Evolutionary conservation across 257 asterid species (phyloP).

Genomic region (Penstemon newberryi): DNA sequence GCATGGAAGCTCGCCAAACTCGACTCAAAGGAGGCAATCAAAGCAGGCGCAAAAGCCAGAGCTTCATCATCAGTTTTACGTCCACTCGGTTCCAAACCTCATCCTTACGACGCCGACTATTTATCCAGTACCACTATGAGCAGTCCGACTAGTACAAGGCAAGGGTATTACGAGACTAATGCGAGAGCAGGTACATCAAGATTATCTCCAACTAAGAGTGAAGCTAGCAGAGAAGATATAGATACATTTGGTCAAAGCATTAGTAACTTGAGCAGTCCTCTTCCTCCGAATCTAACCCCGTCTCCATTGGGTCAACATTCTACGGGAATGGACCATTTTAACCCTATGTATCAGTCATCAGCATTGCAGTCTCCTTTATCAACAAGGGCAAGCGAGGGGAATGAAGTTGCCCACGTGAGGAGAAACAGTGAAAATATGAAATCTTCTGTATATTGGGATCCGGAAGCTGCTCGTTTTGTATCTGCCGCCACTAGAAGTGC

Average conservation of each 20-base stretch:
- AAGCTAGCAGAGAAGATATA: constrained; percentile 72
- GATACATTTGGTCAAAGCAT: constrained; percentile 68
- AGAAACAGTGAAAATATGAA: constrained; percentile 46
- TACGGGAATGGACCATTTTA: constrained; percentile 57
- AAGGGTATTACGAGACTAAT: constrained; percentile 51
- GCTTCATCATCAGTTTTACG: constrained; percentile 92
- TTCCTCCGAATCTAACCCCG: constrained; percentile 51
- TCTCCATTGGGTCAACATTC: constrained; percentile 48
- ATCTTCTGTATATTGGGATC: constrained; percentile 86
- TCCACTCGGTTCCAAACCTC: constrained; percentile 61
- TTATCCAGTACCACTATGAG: constrained; percentile 66
- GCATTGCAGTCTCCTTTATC: constrained; percentile 57
- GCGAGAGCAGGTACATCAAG: constrained; percentile 63
- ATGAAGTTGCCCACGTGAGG: constrained; percentile 36
- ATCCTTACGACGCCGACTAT: constrained; percentile 55
- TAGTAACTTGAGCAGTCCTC: constrained; percentile 89
- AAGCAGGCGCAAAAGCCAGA: constrained; percentile 92
- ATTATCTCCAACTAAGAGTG: constrained; percentile 71
- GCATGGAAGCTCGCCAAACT: constrained; percentile 96
- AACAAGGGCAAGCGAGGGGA: constrained; percentile 33
- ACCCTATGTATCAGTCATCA: constrained; percentile 63
- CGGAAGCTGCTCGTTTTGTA: constrained; percentile 73
- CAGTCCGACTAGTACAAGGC: constrained; percentile 72
- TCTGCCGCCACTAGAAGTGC: constrained; percentile 51
- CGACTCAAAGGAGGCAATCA: constrained; percentile 79